A percentile compares a stretch with the other conserved stretches of the same genome.
Evolutionary conservation across 768 basidiomycete species (phyloP).

Genomic region (Mycena floridula): DNA sequence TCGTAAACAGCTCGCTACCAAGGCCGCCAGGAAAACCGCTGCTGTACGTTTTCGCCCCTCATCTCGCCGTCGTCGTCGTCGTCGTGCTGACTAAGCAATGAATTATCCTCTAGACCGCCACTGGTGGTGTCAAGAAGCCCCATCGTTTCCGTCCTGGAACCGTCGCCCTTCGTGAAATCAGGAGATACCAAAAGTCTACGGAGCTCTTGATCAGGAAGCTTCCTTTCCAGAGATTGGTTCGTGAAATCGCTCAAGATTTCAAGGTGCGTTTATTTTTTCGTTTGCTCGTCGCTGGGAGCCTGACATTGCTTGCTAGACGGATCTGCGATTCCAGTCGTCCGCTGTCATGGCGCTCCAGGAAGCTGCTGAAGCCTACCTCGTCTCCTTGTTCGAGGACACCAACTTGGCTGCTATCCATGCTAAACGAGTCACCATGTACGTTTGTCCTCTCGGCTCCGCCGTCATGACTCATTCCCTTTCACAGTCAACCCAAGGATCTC

Average conservation of each 20-base stretch:
- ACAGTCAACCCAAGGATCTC: constrained; percentile 83
- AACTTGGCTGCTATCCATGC: constrained; percentile 91
- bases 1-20: constrained; percentile 93
- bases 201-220: constrained; percentile 99
- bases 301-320: constrained; percentile 48
- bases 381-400: constrained; percentile 83
- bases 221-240: constrained; percentile 97
- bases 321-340: constrained; percentile 93
- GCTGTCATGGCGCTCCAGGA: constrained; percentile 93
- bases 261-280: constrained; percentile 51
- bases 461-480: constrained; percentile 22
- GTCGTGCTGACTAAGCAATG: constrained; percentile 9
- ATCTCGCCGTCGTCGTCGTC: constrained; percentile 21
- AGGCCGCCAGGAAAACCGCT: constrained; percentile 89
- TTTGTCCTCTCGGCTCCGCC: constrained; percentile 3
- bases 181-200: constrained; percentile 97
- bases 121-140: constrained; percentile 99
- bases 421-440: constrained; percentile 47
- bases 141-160: constrained; percentile 97
- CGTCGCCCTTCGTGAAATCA: constrained; percentile 98
- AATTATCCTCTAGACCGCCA: constrained; percentile 46
- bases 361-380: constrained; percentile 86
- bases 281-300: background rate
- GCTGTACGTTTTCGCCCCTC: constrained; percentile 39
- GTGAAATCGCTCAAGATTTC: constrained; percentile 96